These are phyloP conservation scores for Heterobasidion annosum DNA, from an alignment of 1,284 basidiomycete genomes.

Conservation along the genomic window DNA sequence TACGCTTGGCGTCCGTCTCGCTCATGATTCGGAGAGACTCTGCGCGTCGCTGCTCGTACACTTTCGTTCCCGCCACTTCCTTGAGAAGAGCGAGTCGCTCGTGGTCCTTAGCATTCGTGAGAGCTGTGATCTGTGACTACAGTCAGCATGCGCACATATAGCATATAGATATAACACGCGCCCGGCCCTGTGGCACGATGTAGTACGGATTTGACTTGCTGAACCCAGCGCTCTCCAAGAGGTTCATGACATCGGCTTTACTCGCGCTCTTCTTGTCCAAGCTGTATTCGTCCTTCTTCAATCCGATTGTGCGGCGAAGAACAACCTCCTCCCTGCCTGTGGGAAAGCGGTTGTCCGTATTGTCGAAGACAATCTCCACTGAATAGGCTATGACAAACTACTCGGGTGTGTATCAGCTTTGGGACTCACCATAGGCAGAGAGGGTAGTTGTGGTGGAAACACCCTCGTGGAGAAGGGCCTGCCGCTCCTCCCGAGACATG, in stretches of 20 bases:
- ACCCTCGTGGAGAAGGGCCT: slow-evolving; percentile 89
- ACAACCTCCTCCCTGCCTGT: slow-evolving; percentile 82
- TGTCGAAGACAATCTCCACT: slow-evolving; percentile 88
- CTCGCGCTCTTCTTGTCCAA: slow-evolving; percentile 92
- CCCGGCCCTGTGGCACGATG: slow-evolving; percentile 96
- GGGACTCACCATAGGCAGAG: slow-evolving; percentile 73
- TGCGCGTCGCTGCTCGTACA: slow-evolving; percentile 90
- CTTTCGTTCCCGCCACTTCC: slow-evolving; percentile 97
- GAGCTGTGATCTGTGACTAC: slow-evolving; percentile 72
- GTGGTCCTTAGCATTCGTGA: slow-evolving; percentile 96
- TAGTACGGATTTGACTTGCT: slow-evolving; percentile 98
- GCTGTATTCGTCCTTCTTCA: slow-evolving; percentile 99
- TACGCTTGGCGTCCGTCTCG: slow-evolving; percentile 88
- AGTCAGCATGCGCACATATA: not conserved
- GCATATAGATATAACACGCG: slow-evolving; percentile 30
- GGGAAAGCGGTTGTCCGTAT: slow-evolving; percentile 85
- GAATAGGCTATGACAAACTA: slow-evolving; percentile 15
- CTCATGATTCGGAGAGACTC: slow-evolving; percentile 96
- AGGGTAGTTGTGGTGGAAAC: slow-evolving; percentile 83
- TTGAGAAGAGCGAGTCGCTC: slow-evolving; percentile 92
- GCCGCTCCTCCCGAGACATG: slow-evolving; percentile 90
- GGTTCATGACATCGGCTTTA: slow-evolving; percentile 96
- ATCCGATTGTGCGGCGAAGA: slow-evolving; percentile 87
- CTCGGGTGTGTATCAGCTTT: not conserved
- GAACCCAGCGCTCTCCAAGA: slow-evolving; percentile 94